Base-by-base conservation (phyloP, 441 rosid genomes). In the Bruguiera hainesii region DNA sequence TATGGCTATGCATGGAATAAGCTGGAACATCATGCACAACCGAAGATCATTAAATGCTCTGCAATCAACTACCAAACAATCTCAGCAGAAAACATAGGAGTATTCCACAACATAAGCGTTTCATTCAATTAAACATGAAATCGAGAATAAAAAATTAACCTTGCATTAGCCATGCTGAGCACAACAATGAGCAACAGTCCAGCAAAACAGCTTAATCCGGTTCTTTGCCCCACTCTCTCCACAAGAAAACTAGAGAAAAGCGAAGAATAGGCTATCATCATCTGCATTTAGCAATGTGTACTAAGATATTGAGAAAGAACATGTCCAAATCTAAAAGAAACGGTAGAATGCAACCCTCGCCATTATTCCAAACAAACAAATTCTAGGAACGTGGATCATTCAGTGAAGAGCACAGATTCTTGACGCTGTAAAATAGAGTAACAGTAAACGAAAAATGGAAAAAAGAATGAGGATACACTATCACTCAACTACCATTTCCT, bases 1-100 rank as follows among this genome's bases (percentile, higher is more conserved):
- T 72, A 92, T 87, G 23, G 67, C 90, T 66, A 84, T 23, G 76
- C 88, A 85, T 6, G 95, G 93, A 76, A 89, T 83, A 84, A 89
- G 72, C 86, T 88, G 93, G 91, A 87, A 89, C 85, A 84, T 81
- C 87, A 88, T 80, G 89, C 95, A 86, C 77, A 89, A 81, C 76
- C 90, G 89, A 80, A 89, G 89, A 82, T 92, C 96, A 74, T 88
- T 88, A 87, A 89, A 92, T 77, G 82, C 79, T 87, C 98, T 88
- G 96, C 91, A 89, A 87, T 78, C 83, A 88, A 79, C 88, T 79
- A 73, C 71, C 53, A 81, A 42, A 51, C 68, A 70, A 71, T 66
- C 78, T 78, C 76, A 78, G 79, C 68, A 70, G 56, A 76, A 74
- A 66, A 64, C 49, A 55, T 46, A 46, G 64, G 33, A 74, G 48